A percentile compares a stretch with the other conserved stretches of the same genome.
phyloP scores from a whole-genome alignment of 2,329 filamentous ascomycete genomes.

The Aureobasidium subglaciale region DNA sequence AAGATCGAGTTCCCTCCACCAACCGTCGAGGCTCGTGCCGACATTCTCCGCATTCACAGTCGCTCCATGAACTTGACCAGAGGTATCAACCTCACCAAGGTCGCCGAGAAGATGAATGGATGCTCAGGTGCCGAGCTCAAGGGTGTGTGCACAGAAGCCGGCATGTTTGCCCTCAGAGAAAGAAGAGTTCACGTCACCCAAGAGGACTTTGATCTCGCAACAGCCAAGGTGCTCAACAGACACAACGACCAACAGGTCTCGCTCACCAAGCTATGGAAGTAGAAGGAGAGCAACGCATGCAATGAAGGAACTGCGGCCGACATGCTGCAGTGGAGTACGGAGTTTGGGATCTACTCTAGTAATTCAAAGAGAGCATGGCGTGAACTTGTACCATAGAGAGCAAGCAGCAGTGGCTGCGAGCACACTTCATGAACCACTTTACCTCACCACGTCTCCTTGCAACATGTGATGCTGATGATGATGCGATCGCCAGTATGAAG shows the following conservation, averaged over 20 bases:
- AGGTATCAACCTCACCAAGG: constrained; percentile 96
- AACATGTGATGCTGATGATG: not conserved
- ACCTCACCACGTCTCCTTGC: not conserved
- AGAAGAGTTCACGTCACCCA: constrained; percentile 96
- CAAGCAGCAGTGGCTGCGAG: not conserved
- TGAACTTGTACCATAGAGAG: constrained; percentile 11
- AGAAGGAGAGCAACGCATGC: constrained; percentile 16
- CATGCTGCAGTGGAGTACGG: constrained; percentile 2
- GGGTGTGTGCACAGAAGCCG: constrained; percentile 96
- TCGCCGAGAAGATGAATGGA: constrained; percentile 99
- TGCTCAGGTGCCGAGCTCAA: constrained; percentile 97
- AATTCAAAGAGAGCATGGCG: constrained; percentile 4
- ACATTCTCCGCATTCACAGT: constrained; percentile 95
- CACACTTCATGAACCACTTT: not conserved
- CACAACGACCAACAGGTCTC: constrained; percentile 97
- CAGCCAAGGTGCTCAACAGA: constrained; percentile 98
- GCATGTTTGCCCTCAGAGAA: constrained; percentile 96
- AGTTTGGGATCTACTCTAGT: constrained; percentile 3
- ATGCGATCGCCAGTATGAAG: too few relatives aligned
- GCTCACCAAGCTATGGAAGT: constrained; percentile 82
- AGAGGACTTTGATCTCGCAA: constrained; percentile 97
- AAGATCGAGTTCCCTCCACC: constrained; percentile 99
- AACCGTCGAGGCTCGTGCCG: constrained; percentile 89
- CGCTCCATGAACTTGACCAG: constrained; percentile 97
- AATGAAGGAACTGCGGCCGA: not conserved